phyloP scores from a whole-genome alignment of 148 eudicot species.

The Heliosperma pusillum region DNA sequence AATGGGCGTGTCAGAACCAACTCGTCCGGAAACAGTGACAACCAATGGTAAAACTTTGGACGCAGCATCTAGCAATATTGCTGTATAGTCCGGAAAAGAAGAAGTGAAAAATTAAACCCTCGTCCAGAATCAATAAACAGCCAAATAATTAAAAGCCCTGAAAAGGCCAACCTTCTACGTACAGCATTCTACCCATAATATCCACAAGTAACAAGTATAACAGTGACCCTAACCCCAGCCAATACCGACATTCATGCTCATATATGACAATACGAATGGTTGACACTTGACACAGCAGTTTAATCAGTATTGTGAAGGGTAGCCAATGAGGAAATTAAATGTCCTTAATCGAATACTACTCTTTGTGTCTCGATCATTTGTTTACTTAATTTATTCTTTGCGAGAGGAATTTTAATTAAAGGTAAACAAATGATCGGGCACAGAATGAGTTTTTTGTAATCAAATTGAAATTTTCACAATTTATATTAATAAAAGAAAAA shows the following conservation, averaged over 20 bases:
- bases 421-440: no score
- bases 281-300: neutral
- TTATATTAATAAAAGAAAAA: no score
- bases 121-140: neutral
- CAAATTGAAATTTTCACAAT: neutral
- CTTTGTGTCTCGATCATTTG: no score
- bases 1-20: slow-evolving; percentile 85
- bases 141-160: neutral
- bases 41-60: slow-evolving; percentile 77
- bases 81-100: slow-evolving; percentile 38
- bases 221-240: neutral
- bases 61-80: slow-evolving; percentile 75
- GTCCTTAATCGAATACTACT: no score
- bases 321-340: neutral
- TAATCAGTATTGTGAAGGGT: neutral
- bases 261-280: neutral
- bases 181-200: neutral
- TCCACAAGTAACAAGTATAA: neutral
- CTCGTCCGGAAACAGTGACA: slow-evolving; percentile 89
- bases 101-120: slow-evolving; percentile 4
- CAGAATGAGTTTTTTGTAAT: no score
- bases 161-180: neutral
- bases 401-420: no score
- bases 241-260: neutral
- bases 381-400: no score